Evolutionary conservation across 2,329 filamentous ascomycete genomes (phyloP), one percentile per base, ranked within the genome.

Genomic region (Trichophyton verrucosum): DNA sequence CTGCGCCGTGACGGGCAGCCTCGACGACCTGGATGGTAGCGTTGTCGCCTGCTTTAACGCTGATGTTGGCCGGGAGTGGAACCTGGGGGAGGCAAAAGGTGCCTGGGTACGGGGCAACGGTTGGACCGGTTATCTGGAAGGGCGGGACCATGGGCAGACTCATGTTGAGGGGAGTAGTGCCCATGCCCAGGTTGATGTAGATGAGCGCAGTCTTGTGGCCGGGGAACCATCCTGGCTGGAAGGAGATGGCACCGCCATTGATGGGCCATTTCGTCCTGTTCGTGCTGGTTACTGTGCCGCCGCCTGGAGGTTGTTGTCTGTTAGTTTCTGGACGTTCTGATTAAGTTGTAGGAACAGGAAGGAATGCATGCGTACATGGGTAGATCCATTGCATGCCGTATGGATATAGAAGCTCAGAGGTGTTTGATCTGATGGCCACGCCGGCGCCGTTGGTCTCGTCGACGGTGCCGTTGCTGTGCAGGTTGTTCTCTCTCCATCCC

Each of bases 311-410:
- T 17, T 57, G 57, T 57, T 22, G 60, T 56, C 61, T 40, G 24
- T 8, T 22, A 22, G 46, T 22, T 46, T 46, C 24, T 27, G 4
- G 24, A 27, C 24, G 24, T 27, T 1, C 6, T 27, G 5, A 20
- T 20, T 20, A 20, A 20, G 20, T 20, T 20, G 20, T 20, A 20
- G 4, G 36, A 13, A 27, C 5, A 36, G 24, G 60, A 47, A 5
- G 6, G 17, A 24, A 7, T 30, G 27, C 27, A 30, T 30, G 78
- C 89, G 77, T 79, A 96, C 91, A 96, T 74, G 91, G 91, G 78
- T 95, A 96, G 72, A 86, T 85, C 91, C 91, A 96, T 77, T 95
- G 88, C 88, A 94, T 92, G 75, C 91, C 91, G 66, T 88, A 95
- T 1, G 91, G 91, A 67, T 84, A 94, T 0, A 75, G 70, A 17